Percentiles rank a stretch among this genome's conserved stretches.
Conservation (phyloP, 2,329 filamentous ascomycete genomes). For the Neopestalotiopsis rosae region DNA sequence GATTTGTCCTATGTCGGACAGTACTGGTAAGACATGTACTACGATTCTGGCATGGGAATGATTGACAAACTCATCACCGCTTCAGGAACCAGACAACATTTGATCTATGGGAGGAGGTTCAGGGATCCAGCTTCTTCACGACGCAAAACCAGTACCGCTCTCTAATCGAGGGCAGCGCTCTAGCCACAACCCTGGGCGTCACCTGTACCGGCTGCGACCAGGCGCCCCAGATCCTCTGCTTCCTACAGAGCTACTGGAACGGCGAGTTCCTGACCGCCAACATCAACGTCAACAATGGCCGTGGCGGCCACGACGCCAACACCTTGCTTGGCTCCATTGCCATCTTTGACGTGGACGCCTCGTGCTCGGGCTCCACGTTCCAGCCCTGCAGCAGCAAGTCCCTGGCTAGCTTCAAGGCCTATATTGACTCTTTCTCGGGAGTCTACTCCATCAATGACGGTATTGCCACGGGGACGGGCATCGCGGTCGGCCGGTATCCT, state of each 20-base stretch:
- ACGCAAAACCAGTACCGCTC: constrained; percentile 60
- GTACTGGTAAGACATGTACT: constrained; percentile 43
- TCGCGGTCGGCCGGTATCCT: constrained; percentile 49
- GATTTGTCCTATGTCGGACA: constrained; percentile 62
- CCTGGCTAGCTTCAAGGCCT: constrained; percentile 61
- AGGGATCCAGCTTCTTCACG: constrained; percentile 64
- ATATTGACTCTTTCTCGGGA: constrained; percentile 56
- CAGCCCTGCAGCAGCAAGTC: constrained; percentile 58
- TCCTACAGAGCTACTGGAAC: constrained; percentile 63
- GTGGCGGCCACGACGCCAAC: constrained; percentile 63
- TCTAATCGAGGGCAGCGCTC: constrained; percentile 50
- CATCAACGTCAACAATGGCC: constrained; percentile 48
- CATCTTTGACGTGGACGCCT: constrained; percentile 55
- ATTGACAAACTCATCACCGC: neutral
- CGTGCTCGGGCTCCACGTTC: constrained; percentile 58
- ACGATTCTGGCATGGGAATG: neutral
- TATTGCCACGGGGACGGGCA: constrained; percentile 48
- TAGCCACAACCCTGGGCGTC: constrained; percentile 54
- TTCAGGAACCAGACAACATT: constrained; percentile 55
- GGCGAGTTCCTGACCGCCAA: constrained; percentile 60
- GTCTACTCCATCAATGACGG: constrained; percentile 59
- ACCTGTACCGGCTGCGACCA: constrained; percentile 56
- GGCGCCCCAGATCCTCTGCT: constrained; percentile 57
- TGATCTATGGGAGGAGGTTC: constrained; percentile 67
- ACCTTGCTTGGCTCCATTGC: constrained; percentile 53